Conservation (phyloP, 208 protist species). For the Acanthamoeba castellanii region DNA sequence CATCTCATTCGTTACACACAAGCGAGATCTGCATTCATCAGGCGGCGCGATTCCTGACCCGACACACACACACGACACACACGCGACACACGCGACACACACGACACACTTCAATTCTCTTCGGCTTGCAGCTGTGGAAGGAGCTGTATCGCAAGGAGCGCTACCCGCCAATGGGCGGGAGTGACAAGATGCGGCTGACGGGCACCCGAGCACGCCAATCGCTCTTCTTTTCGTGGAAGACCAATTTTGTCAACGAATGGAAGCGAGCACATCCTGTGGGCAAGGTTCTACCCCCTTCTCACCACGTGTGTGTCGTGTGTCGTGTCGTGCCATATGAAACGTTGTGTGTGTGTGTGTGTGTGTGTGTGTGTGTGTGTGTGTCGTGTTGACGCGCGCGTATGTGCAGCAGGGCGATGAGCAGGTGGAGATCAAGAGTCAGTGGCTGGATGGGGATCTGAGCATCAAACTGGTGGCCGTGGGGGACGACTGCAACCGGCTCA, state of each 20-base stretch:
- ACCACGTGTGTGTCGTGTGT: not conserved
- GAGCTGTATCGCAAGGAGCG: not conserved
- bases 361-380: too few relatives aligned
- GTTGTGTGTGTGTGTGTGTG: too few relatives aligned
- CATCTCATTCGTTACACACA: not conserved
- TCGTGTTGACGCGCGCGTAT: too few relatives aligned
- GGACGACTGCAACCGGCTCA: constrained; percentile 35
- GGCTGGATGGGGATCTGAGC: constrained; percentile 18
- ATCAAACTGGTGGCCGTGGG: constrained; percentile 47
- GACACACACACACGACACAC: too few relatives aligned
- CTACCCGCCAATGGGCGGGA: not conserved
- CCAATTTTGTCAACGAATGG: constrained; percentile 4
- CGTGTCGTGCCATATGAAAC: too few relatives aligned
- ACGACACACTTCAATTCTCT: not conserved
- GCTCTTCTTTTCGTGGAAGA: not conserved
- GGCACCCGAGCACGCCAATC: not conserved
- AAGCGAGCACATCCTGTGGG: not conserved
- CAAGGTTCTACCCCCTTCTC: not conserved
- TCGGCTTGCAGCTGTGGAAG: not conserved
- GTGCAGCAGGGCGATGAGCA: constrained; percentile 2
- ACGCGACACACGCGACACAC: not conserved
- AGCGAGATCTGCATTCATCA: not conserved
- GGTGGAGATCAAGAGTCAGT: constrained; percentile 37
- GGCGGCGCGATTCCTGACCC: not conserved
- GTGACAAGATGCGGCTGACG: not conserved